phyloP scores from a whole-genome alignment of 2,329 filamentous ascomycete species.

The Pestalotiopsis sp. region DNA sequence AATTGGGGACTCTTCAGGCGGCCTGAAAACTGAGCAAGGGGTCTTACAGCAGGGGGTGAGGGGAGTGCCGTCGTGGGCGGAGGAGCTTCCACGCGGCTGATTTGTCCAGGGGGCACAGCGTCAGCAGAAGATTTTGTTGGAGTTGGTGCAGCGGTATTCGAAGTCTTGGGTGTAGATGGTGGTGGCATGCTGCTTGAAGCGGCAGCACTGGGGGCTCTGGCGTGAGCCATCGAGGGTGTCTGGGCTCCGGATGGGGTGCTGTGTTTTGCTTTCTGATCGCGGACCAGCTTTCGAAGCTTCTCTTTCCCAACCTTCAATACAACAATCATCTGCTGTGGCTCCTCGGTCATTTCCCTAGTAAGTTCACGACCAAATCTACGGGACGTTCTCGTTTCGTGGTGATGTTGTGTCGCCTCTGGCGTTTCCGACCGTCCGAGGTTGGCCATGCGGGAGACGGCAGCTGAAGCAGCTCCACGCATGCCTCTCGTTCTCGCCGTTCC shows the following conservation, averaged over 20 bases:
- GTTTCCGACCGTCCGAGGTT: constrained; percentile 84
- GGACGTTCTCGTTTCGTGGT: constrained; percentile 74
- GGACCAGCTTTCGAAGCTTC: constrained; percentile 69
- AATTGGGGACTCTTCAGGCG: constrained; percentile 29
- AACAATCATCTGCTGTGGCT: constrained; percentile 70
- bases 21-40: constrained; percentile 18
- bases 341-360: constrained; percentile 80
- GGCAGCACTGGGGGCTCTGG: constrained; percentile 47
- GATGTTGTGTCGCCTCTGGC: constrained; percentile 73
- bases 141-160: constrained; percentile 21
- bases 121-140: constrained; percentile 23
- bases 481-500: constrained; percentile 85
- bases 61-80: constrained; percentile 61
- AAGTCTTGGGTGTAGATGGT: constrained; percentile 34
- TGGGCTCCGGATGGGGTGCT: constrained; percentile 44
- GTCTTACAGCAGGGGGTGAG: constrained; percentile 63
- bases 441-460: constrained; percentile 85
- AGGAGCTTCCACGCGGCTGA: constrained; percentile 70
- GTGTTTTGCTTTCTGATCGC: constrained; percentile 49
- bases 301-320: constrained; percentile 75
- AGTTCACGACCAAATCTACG: constrained; percentile 60
- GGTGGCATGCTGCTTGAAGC: constrained; percentile 38
- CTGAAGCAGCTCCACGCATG: constrained; percentile 85
- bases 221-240: constrained; percentile 49
- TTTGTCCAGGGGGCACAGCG: constrained; percentile 52